phyloP scores from a whole-genome alignment of 495 filamentous ascomycete species.

The Hypomontagnella submonticulosa region DNA sequence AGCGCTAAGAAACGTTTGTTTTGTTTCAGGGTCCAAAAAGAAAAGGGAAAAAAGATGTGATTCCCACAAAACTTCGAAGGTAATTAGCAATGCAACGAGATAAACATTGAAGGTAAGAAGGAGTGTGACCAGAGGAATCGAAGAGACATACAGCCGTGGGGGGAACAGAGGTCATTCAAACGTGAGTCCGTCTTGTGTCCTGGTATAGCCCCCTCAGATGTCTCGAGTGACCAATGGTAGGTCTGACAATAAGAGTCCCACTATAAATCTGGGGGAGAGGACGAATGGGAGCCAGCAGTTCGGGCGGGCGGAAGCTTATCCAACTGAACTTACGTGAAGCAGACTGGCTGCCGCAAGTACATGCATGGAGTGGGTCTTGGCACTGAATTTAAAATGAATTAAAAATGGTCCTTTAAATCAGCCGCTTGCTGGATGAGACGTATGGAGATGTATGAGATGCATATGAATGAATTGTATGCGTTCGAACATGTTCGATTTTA shows the following conservation, averaged over 20 bases:
- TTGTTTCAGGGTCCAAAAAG: slow-evolving; percentile 31
- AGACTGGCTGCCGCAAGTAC: too few species aligned
- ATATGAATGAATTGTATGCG: too few species aligned
- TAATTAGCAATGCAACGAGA: neutral
- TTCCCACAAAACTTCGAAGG: slow-evolving; percentile 4
- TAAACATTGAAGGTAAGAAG: too few species aligned
- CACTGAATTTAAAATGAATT: neutral
- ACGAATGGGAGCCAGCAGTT: slow-evolving; percentile 38
- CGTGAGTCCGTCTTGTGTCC: too few species aligned
- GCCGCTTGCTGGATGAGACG: too few species aligned
- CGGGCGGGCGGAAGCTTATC: slow-evolving; percentile 41
- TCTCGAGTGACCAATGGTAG: slow-evolving; percentile 21
- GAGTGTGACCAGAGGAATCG: too few species aligned
- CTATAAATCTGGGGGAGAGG: slow-evolving; percentile 38
- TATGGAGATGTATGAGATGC: too few species aligned
- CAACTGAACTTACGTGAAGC: slow-evolving; percentile 8
- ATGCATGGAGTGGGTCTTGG: too few species aligned
- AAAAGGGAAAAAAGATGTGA: slow-evolving; percentile 6
- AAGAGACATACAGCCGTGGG: too few species aligned
- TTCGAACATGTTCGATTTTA: too few species aligned
- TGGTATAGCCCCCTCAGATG: slow-evolving; percentile 4
- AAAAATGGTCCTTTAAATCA: too few species aligned
- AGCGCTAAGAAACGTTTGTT: slow-evolving; percentile 32
- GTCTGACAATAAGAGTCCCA: slow-evolving; percentile 5
- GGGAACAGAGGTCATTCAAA: too few species aligned